Evolutionary conservation across 176 grass and related monocot species (phyloP).

Genomic region (Urochloa ruziziensis): DNA sequence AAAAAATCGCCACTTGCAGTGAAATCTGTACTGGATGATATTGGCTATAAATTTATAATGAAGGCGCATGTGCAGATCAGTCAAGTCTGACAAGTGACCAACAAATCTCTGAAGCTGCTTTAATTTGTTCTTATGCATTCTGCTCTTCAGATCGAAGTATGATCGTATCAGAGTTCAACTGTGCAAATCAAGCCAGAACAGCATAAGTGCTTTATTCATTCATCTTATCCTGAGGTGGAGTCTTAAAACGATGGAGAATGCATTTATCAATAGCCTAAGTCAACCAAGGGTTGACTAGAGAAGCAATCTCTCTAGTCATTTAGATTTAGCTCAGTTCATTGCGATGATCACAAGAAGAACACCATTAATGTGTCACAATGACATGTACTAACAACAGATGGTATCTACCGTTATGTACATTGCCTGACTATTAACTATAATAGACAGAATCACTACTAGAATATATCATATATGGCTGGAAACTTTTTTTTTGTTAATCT

Average conservation of each 20-base stretch:
- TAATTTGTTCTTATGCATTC: slow-evolving; percentile 24
- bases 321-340: neutral
- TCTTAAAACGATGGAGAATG: neutral
- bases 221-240: neutral
- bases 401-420: too few species aligned
- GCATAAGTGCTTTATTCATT: neutral
- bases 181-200: neutral
- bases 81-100: neutral
- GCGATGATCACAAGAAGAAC: neutral
- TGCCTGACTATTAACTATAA: neutral
- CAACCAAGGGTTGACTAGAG: neutral
- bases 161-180: neutral
- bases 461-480: neutral
- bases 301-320: neutral
- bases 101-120: neutral
- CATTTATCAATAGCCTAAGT: neutral
- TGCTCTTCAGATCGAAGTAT: slow-evolving; percentile 4
- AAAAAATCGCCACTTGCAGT: slow-evolving; percentile 6
- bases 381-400: too few species aligned
- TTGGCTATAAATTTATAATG: slow-evolving; percentile 1
- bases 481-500: too few species aligned
- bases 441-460: neutral
- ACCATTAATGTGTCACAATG: neutral
- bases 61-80: neutral
- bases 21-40: neutral